Evolutionary conservation across 1,284 basidiomycete species (phyloP), one percentile per base, ranked within the genome.

Genomic region (Cryptococcus wingfieldii): DNA sequence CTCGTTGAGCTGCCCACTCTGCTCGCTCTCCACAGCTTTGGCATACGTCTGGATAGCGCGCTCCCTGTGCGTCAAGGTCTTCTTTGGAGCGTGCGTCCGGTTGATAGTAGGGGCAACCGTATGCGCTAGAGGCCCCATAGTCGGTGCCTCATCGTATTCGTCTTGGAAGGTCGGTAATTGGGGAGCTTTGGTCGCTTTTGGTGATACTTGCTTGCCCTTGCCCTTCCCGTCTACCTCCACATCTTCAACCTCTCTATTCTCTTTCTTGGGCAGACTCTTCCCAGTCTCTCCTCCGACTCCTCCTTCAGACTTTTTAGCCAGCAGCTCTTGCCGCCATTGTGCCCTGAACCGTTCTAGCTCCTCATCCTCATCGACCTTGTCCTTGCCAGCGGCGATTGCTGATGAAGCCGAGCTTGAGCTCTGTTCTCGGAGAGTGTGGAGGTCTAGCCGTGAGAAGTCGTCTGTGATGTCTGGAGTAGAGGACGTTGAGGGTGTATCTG

Each of bases 281-380:
- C 49, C 53, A 39, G 38, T 47, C 14, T 54, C 42, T 44, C 56
- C 56, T 14, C 19, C 50, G 34, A 38, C 51, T 7, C 58, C 53
- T 12, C 62, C 61, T 2, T 60, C 60, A 48, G 57, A 61, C 62
- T 70, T 66, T 38, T 66, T 67, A n/a, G 61, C 31, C 47, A 55
- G 66, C 54, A 87, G 82, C 71, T 87, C 90, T 48, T 80, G 81
- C 58, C 81, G 82, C 88, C 88, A 93, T 77, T 83, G 82, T 56
- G 83, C 80, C 70, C 88, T 82, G 74, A 93, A 89, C 45, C 76
- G 73, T 12, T 80, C 83, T 56, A 91, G 82, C 62, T 86, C 84
- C 4, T 76, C 69, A 2, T 83, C 81, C 10, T 62, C 61, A 42
- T 42, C 16, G 10, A 7, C 10, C 31, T 34, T 34, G 7, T 34